These are phyloP conservation scores for Hsuehochloa calcarea DNA, from an alignment of 176 grass and related monocot species.

Conservation along the genomic window DNA sequence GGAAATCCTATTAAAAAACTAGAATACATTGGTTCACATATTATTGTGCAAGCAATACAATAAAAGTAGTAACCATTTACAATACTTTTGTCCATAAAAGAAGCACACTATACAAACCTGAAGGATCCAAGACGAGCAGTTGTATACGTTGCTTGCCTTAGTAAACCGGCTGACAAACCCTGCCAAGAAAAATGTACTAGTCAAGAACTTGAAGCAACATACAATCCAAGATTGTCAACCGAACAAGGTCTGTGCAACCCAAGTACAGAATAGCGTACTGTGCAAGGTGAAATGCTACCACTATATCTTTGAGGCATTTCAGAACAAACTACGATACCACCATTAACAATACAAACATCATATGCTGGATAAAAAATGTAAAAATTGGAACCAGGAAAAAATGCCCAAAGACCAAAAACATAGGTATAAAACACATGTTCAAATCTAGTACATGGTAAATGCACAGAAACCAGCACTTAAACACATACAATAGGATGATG, in stretches of 20 bases:
- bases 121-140: slow-evolving; percentile 96
- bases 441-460: neutral
- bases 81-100: neutral
- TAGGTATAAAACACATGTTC: neutral
- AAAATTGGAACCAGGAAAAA: neutral
- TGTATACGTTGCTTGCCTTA: slow-evolving; percentile 93
- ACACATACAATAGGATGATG: neutral
- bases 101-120: slow-evolving; percentile 51
- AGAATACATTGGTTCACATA: neutral
- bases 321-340: neutral
- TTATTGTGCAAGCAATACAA: neutral
- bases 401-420: neutral
- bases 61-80: neutral
- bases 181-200: slow-evolving; percentile 37
- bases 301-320: neutral
- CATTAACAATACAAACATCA: neutral
- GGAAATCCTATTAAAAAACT: neutral
- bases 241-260: neutral
- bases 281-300: neutral
- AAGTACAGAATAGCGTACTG: neutral
- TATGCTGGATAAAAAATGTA: neutral
- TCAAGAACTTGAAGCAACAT: slow-evolving; percentile 13
- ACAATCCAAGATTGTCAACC: neutral
- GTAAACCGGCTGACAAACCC: slow-evolving; percentile 93
- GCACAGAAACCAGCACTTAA: neutral